A percentile compares a stretch with the other conserved stretches of the same genome.
These are phyloP conservation scores for Lumnitzera racemosa DNA, from an alignment of 345 rosid species.

Conservation along the genomic window DNA sequence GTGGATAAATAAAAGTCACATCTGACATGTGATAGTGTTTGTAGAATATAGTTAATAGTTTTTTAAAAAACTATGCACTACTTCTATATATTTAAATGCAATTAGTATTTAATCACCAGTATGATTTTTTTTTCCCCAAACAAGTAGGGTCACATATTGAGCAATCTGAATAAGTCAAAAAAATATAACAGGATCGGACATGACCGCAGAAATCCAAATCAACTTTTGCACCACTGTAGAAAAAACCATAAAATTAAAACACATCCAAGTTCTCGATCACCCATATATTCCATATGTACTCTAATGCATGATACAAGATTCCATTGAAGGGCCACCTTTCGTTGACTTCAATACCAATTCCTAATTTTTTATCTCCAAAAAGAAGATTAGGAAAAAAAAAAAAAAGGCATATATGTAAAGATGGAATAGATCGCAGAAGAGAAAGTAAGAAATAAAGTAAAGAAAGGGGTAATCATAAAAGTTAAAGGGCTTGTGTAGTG, in stretches of 20 bases:
- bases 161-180: conserved; percentile 20
- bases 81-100: too few relatives aligned
- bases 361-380: conserved; percentile 16
- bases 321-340: conserved; percentile 21
- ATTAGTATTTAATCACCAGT: too few relatives aligned
- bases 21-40: too few relatives aligned
- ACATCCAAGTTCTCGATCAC: background rate
- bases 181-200: conserved; percentile 33
- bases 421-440: background rate
- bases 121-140: background rate
- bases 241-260: conserved; percentile 10
- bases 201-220: conserved; percentile 32
- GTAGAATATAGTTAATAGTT: too few relatives aligned
- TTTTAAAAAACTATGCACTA: too few relatives aligned
- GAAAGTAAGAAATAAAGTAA: background rate
- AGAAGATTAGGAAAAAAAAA: conserved; percentile 8
- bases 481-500: background rate
- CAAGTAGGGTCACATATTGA: conserved; percentile 26
- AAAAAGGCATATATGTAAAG: background rate
- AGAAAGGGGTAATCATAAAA: conserved; percentile 2
- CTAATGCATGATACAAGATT: conserved; percentile 12
- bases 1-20: too few relatives aligned
- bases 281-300: conserved; percentile 2
- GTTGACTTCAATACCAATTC: conserved; percentile 32
- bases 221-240: conserved; percentile 22